Conservation (phyloP, 1,139 yeast genomes). For the Candida tropicalis region DNA sequence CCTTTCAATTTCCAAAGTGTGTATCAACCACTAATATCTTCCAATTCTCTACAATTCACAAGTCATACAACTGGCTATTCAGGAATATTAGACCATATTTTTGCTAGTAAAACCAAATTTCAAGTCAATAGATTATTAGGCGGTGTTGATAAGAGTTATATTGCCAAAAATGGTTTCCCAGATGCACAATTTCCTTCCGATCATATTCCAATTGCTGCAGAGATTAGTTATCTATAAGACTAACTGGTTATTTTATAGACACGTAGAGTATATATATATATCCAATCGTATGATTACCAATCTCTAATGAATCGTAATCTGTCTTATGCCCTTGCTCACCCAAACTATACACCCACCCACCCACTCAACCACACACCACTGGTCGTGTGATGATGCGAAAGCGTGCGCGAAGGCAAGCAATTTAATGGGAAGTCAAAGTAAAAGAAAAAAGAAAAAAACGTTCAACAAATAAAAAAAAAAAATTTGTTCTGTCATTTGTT, state of each 20-base stretch:
- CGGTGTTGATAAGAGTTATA: slow-evolving; percentile 24
- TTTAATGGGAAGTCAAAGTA: background rate
- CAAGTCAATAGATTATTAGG: slow-evolving; percentile 22
- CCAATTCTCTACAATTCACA: slow-evolving; percentile 40
- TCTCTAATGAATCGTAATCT: too few species aligned
- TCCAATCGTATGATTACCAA: background rate
- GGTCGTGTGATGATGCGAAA: background rate
- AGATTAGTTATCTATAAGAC: slow-evolving; percentile 11
- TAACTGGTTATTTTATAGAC: background rate
- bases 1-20: slow-evolving; percentile 26
- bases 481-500: slow-evolving; percentile 5
- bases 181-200: slow-evolving; percentile 46
- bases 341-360: too few species aligned
- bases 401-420: background rate
- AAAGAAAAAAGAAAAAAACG: background rate
- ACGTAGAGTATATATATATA: background rate
- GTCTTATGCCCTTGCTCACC: too few species aligned
- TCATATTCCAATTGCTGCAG: slow-evolving; percentile 38
- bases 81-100: slow-evolving; percentile 60
- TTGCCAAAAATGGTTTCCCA: slow-evolving; percentile 35
- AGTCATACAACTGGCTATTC: slow-evolving; percentile 53
- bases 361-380: too few species aligned
- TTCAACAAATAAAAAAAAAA: slow-evolving; percentile 5
- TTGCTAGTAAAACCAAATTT: slow-evolving; percentile 44
- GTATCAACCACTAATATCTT: slow-evolving; percentile 21